Conservation (phyloP, 768 basidiomycete genomes). For the Tricholoma terreum region DNA sequence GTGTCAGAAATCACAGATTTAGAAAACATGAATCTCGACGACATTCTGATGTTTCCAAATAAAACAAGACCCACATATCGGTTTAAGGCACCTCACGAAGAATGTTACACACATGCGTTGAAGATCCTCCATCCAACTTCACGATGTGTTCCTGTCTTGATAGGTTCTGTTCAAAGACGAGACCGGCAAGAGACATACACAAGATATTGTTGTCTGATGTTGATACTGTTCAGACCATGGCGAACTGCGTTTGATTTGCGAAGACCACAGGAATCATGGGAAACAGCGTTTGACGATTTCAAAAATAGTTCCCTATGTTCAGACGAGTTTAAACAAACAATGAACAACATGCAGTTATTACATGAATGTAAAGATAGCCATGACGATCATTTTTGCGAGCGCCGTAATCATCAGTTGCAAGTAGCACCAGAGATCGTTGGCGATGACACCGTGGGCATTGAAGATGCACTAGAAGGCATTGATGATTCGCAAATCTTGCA, state of each 20-base stretch:
- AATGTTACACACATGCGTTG: conserved; percentile 20
- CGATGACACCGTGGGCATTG: background rate
- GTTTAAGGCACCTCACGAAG: conserved; percentile 16
- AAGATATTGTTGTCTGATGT: conserved; percentile 26
- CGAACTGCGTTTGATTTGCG: too few relatives aligned
- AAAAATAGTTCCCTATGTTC: too few relatives aligned
- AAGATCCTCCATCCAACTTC: background rate
- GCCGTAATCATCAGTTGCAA: conserved; percentile 26
- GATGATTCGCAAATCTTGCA: background rate
- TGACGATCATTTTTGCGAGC: too few relatives aligned
- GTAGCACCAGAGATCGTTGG: conserved; percentile 9
- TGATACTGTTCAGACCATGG: too few relatives aligned
- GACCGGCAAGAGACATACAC: conserved; percentile 17
- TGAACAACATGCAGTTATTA: too few relatives aligned
- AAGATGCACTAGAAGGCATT: background rate
- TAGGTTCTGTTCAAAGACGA: conserved; percentile 34
- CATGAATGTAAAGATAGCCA: too few relatives aligned
- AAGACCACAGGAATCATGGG: conserved; percentile 45
- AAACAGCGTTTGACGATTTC: conserved; percentile 15
- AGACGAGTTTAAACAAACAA: conserved; percentile 1
- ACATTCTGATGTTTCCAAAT: background rate
- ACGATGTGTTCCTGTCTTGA: conserved; percentile 27
- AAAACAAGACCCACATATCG: background rate
- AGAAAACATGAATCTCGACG: background rate
- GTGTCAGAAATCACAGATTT: background rate